Evolutionary conservation across 2,329 filamentous ascomycete genomes (phyloP), one percentile per base, ranked within the genome.

Genomic region (Pseudopyricularia javanii): DNA sequence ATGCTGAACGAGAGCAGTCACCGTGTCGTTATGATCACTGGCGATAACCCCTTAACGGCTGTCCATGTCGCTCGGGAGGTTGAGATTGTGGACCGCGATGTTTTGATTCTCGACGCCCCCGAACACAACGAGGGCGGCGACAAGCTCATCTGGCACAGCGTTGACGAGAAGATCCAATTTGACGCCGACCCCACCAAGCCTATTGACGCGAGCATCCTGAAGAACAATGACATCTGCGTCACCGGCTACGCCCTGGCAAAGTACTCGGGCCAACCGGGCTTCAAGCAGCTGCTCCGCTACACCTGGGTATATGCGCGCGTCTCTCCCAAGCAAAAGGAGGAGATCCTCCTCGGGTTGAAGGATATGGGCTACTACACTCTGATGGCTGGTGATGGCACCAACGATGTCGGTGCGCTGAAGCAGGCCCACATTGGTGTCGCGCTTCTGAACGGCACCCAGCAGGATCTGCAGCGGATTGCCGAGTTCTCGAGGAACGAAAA

Each of bases 1-100:
- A 96, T 97, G 89, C 79, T 98, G 61, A 98, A 96, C 65, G 93
- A 98, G 74, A 97, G 91, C 70, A 97, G 91, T 70, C 93, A 98
- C 68, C 88, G 93, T 61, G 90, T 95, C 48, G 87, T 98, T 60
- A 98, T 98, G 93, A 98, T 98, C 59, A 98, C 93, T 55, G 93
- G 93, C 65, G 93, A 98, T 68, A 98, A 98, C 67, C 91, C 93
- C 12, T 78, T 98, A 51, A 98, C 93, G 40, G 93, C 93, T 58
- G 88, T 95, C 11, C 91, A 98, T 64, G 93, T 98, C 54, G 93
- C 93, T 15, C 84, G 86, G 56, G 85, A 96, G 66, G 93, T 98
- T 26, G 93, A 98, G 67, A 98, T 98, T 66, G 90, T 98, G 15
- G 93, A 98, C 63, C 85, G 93, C 54, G 91, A 97, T 33, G 88